Percentiles rank a stretch among this genome's conserved stretches.
Evolutionary conservation across 2,329 filamentous ascomycete genomes (phyloP).

Genomic region (Fusarium equiseti): DNA sequence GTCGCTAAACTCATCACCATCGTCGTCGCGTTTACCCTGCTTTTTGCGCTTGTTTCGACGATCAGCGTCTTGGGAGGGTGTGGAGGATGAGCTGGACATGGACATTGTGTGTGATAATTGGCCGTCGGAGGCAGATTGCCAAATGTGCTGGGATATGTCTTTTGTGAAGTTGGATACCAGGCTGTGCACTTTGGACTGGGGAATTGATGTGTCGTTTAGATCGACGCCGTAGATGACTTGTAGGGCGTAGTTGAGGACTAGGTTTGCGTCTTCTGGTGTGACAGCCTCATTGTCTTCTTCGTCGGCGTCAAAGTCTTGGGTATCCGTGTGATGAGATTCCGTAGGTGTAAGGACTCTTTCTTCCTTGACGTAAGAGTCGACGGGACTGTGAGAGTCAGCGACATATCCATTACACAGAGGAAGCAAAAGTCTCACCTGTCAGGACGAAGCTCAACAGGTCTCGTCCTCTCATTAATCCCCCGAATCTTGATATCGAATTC

Average conservation of each 20-base stretch:
- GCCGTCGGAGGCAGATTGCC: constrained; percentile 48
- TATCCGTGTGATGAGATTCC: constrained; percentile 13
- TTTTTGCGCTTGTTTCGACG: constrained; percentile 55
- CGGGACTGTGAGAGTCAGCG: constrained; percentile 33
- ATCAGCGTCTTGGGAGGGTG: constrained; percentile 47
- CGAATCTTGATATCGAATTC: constrained; percentile 47
- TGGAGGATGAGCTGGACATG: constrained; percentile 49
- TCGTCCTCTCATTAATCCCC: constrained; percentile 23
- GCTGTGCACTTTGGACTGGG: constrained; percentile 46
- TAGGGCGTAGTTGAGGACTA: constrained; percentile 53
- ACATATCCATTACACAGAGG: neutral
- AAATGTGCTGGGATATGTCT: constrained; percentile 52
- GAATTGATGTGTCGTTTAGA: constrained; percentile 50
- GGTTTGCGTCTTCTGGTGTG: constrained; percentile 52
- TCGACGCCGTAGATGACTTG: constrained; percentile 56
- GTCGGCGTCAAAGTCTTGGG: constrained; percentile 15
- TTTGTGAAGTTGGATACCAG: constrained; percentile 52
- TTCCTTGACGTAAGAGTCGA: constrained; percentile 40
- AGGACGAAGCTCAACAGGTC: constrained; percentile 13
- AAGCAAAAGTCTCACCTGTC: too few relatives aligned
- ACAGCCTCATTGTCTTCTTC: constrained; percentile 46
- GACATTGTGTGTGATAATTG: constrained; percentile 50
- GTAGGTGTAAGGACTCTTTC: constrained; percentile 37
- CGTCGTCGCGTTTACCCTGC: constrained; percentile 48
- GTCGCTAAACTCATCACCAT: constrained; percentile 53